Base-by-base conservation (phyloP, 441 rosid genomes). In the Kokia cookei region DNA sequence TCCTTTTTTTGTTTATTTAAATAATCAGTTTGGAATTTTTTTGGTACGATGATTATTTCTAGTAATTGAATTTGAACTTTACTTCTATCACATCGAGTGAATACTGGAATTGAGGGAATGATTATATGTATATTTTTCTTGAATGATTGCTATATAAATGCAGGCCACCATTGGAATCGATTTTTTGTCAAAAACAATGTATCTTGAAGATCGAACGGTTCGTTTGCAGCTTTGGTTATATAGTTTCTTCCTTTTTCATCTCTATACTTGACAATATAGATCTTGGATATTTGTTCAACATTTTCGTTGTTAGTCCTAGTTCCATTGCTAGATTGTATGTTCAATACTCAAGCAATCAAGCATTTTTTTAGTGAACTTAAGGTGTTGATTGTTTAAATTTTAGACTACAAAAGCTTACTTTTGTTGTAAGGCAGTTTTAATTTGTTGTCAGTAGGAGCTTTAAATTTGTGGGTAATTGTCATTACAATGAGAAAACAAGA, bases 111-210 rank as follows among this genome's bases (percentile, higher is more conserved):
- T 48, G 24, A 48, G 14, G 40, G 37, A 32, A 19, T 17, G 12
- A 45, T 45, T 47, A 2, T 22, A 65, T 66, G 43, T 48, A 24
- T 29, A 5, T 29, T 68, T 50, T 48, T 42, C 15, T 68, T 50
- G 12, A 27, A 50, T 26, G n/a, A 48, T 67, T 48, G 43, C 37
- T 15, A 29, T n/a, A 50, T 29, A 8, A 58, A 67, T 65, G 43
- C 85, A 86, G 91, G 93, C 91, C 48, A 89, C 91, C 9, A 89
- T 89, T 58, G 93, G 93, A 61, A 87, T 87, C 12, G 93, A 89
- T 75, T 86, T 89, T 76, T 66, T 86, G 76, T 87, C 93, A 3
- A 87, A 89, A 73, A 87, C 93, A 29, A 89, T 87, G 91, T 89
- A 87, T 62, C 93, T 86, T 35, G 91, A 89, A 82, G 91, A 87